These are phyloP conservation scores for Mallotus nudiflorus DNA, from an alignment of 345 rosid species.

Conservation along the genomic window DNA sequence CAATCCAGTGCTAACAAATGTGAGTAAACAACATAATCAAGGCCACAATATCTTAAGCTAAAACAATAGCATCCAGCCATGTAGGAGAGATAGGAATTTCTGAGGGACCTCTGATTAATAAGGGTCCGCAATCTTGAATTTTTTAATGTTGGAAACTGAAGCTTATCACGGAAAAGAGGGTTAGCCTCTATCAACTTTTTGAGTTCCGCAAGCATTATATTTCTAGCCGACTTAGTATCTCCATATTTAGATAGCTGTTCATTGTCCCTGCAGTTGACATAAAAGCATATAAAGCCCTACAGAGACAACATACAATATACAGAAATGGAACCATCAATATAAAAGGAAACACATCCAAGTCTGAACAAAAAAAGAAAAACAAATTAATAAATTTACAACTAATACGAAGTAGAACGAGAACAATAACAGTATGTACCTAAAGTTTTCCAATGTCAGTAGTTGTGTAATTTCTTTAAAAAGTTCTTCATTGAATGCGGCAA, in stretches of 20 bases:
- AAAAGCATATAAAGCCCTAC: conserved; percentile 7
- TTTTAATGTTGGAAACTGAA: conserved; percentile 78
- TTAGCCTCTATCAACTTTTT: conserved; percentile 84
- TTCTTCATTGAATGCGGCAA: conserved; percentile 77
- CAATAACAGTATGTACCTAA: conserved; percentile 46
- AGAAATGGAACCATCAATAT: conserved; percentile 1
- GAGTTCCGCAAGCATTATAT: conserved; percentile 77
- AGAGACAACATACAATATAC: background rate
- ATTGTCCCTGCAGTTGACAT: conserved; percentile 59
- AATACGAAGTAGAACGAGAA: background rate
- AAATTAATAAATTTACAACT: background rate
- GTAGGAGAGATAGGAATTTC: conserved; percentile 14
- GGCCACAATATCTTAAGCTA: conserved; percentile 8
- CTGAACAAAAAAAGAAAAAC: background rate
- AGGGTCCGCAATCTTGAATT: conserved; percentile 76
- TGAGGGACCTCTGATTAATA: conserved; percentile 73
- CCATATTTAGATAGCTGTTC: conserved; percentile 87
- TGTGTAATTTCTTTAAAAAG: conserved; percentile 86
- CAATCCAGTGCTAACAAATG: conserved; percentile 19
- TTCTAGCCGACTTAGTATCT: conserved; percentile 81
- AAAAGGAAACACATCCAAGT: background rate
- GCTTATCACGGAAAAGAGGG: conserved; percentile 87
- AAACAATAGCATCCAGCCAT: conserved; percentile 8
- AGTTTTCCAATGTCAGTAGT: conserved; percentile 74
- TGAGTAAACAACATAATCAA: background rate